Base-by-base conservation (phyloP, 306 rosid species). In the Trifolium dubium region DNA sequence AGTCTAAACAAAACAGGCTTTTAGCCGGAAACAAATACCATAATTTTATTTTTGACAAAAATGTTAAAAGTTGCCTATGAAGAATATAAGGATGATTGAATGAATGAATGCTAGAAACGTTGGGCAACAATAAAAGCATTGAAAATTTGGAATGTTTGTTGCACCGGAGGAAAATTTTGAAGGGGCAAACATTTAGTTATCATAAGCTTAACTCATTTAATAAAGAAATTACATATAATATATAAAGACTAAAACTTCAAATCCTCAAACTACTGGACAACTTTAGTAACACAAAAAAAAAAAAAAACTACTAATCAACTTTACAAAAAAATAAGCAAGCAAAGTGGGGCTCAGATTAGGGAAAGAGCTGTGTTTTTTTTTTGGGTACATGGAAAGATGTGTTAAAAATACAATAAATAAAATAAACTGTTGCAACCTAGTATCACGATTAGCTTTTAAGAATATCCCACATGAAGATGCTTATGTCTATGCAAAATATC, bases 391-490 rank as follows among this genome's bases (percentile, higher is more conserved):
- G n/a, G n/a, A n/a, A n/a, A n/a, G n/a, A n/a, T n/a, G n/a, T n/a
- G n/a, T n/a, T n/a, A n/a, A n/a, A n/a, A 23, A 23, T 23, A 23
- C 23, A 23, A 23, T 23, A 23, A 23, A 23, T 23, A 23, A 23
- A 23, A 23, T 23, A 23, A 23, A 23, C 23, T 23, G 23, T 23
- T 23, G 23, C 80, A 43, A 64, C 32, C 10, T 39, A 70, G 34
- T 17, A 65, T 34, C 53, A 35, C 5, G 35, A 40, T 9, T 14
- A 37, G 39, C 18, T 53, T 59, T 70, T 39, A 7, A 43, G 85
- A 82, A 81, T 77, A 81, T 82, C 64, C 77, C 69, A 58, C 18
- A 23, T 53, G 58, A 28, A 77, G 73, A 82, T 82, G 77, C 82
- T 51, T 19, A 5, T 54, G 2, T 3, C 11, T 19, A 29, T 60